Conservation (phyloP, 352 stramenopile genomes). For the Phytophthora cactorum region DNA sequence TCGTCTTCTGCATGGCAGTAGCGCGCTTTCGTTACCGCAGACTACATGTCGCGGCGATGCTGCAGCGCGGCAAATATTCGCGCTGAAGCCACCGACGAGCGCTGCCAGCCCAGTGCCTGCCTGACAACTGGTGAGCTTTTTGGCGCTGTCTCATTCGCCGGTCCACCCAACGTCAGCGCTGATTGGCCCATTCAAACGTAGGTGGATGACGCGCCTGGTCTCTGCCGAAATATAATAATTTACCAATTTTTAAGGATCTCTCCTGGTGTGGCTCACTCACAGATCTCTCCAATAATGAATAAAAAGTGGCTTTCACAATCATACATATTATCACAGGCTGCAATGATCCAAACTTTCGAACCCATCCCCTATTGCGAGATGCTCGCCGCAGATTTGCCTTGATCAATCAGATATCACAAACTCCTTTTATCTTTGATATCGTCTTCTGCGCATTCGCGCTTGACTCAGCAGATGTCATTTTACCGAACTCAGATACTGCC, state of each 20-base stretch:
- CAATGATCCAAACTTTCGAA: background rate
- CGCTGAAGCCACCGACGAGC: background rate
- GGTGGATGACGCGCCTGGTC: constrained; percentile 20
- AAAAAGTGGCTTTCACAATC: background rate
- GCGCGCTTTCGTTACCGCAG: background rate
- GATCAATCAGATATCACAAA: constrained; percentile 5
- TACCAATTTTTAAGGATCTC: background rate
- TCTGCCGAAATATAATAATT: constrained; percentile 12
- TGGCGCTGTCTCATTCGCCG: constrained; percentile 16
- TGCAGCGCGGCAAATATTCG: constrained; percentile 23
- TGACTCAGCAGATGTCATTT: constrained; percentile 9
- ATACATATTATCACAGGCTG: background rate
- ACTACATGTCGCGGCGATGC: constrained; percentile 11
- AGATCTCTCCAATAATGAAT: background rate
- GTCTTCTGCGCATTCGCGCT: background rate
- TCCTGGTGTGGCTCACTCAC: background rate
- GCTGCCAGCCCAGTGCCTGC: too few relatives aligned
- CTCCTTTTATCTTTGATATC: constrained; percentile 5
- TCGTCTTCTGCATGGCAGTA: background rate
- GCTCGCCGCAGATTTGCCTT: background rate
- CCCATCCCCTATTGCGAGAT: background rate
- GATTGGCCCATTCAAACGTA: constrained; percentile 24
- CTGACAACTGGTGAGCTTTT: background rate
- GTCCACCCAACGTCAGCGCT: background rate
- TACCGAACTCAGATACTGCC: background rate